Base-by-base conservation (phyloP, 208 protist species). In the Crithidia mellificae region DNA sequence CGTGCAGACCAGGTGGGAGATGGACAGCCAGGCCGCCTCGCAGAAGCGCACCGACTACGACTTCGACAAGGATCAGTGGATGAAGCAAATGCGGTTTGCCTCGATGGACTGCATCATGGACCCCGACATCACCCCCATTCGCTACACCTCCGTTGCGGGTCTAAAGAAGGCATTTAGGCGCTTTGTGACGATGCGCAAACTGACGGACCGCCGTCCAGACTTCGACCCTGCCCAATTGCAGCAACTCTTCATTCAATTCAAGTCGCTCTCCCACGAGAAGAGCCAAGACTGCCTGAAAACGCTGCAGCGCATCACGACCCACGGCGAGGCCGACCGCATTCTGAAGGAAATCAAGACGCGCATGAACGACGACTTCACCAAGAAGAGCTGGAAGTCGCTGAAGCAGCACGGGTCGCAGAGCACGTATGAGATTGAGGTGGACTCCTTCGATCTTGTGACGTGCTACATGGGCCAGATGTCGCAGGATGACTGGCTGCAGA, bases 61-160 rank as follows among this genome's bases (percentile, higher is more conserved):
- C 78, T 92, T 96, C 68, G 91, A 96, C 71, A 93, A 93, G 78
- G 88, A 96, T 58, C 86, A 96, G 72, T 96, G 91, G 88, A 89
- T 85, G 68, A 96, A 96, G 63, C 88, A 96, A 70, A 96, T 96
- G 91, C 78, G 81, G n/a, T 91, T 94, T 76, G 87, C 83, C 19
- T 92, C 88, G 7, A 94, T 96, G 91, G 91, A 96, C 64, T 96
- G 91, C 75, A 94, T 96, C 66, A 92, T 96, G 83, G 87, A 96
- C 74, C 91, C 91, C 19, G 83, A 92, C 72, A 91, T 96, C 49
- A 79, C 76, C 4, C 81, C 86, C 29, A 92, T 96, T 46, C 79
- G 81, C 53, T 94, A 93, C 76, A 94, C 85, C 20, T 93, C 88
- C 8, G 14, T 94, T 22, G 25, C 59, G 0, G 91, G 91, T 17